Evolutionary conservation across 2,329 filamentous ascomycete species (phyloP), one percentile per base, ranked within the genome.

Genomic region (Akanthomyces muscarius): DNA sequence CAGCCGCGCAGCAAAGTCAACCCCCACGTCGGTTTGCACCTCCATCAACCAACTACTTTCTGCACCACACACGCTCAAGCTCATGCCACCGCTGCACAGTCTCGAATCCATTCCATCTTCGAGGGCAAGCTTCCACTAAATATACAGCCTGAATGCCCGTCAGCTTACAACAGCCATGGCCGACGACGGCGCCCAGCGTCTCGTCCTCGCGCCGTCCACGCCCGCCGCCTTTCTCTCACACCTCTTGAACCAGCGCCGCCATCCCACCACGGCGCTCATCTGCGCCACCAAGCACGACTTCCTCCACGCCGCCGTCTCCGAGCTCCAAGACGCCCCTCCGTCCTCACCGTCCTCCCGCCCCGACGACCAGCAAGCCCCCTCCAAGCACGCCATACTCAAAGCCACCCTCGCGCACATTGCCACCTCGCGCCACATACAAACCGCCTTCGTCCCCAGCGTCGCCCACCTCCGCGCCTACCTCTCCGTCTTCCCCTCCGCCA

Each of bases 391-490:
- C 25, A 77, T 92, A 8, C 76, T 91, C 7, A 77, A 80, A 18
- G 84, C 87, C 33, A 87, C 89, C 0, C 83, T 97, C 16, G 83
- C 87, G 61, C 83, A 91, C 66, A 80, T 93, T 33, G 84, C 88
- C 53, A 82, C 84, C 4, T 88, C 91, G 8, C 84, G 86, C 36
- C 86, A 88, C 69, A 83, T 96, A 66, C 85, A 84, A 61, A 74
- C 93, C 10, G 77, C 85, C 42, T 97, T 96, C 75, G 84, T 86
- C 61, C 86, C 91, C 0, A 91, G 89, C 2, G 82, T 95, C 61
- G 86, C 89, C 25, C 87, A 90, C 73, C 83, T 97, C 7, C 88
- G 91, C 61, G 91, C 91, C 42, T 91, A 89, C 69, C 80, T 97
- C 21, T 80, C 89, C 48, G 80, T 85, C 58, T 82, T 85, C 64